Percentiles rank a stretch among this genome's conserved stretches.
These are phyloP conservation scores for Penicillium sp. DNA, from an alignment of 2,329 filamentous ascomycete species.

Conservation along the genomic window DNA sequence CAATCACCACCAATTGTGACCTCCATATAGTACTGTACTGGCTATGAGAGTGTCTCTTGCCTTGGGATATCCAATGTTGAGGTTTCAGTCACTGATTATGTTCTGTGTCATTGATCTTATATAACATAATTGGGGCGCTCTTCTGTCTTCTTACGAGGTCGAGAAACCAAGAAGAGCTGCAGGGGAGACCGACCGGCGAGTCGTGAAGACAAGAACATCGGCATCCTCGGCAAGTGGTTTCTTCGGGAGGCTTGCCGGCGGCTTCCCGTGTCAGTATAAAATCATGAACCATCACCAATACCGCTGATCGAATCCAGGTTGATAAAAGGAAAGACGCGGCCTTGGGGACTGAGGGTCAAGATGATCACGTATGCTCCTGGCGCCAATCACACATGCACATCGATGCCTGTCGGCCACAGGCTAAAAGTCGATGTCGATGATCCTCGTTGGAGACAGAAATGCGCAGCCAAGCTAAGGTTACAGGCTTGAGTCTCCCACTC, in stretches of 20 bases:
- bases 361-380: no score
- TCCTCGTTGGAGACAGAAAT: background rate
- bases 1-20: background rate
- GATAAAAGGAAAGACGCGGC: no score
- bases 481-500: background rate
- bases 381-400: background rate
- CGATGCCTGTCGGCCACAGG: background rate
- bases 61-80: background rate
- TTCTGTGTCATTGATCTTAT: background rate
- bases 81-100: background rate
- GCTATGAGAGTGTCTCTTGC: no score
- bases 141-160: background rate
- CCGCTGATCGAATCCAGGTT: no score
- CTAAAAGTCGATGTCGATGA: conserved; percentile 2
- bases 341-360: no score
- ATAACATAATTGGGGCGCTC: background rate
- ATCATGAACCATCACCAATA: no score
- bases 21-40: no score
- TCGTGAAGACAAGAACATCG: background rate
- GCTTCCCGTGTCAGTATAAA: no score
- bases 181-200: no score
- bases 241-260: background rate
- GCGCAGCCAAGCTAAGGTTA: background rate
- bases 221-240: background rate
- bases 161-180: no score